Base-by-base conservation (phyloP, 192 early-diverging fungal genomes). In the Tieghemiomyces parasiticus region DNA sequence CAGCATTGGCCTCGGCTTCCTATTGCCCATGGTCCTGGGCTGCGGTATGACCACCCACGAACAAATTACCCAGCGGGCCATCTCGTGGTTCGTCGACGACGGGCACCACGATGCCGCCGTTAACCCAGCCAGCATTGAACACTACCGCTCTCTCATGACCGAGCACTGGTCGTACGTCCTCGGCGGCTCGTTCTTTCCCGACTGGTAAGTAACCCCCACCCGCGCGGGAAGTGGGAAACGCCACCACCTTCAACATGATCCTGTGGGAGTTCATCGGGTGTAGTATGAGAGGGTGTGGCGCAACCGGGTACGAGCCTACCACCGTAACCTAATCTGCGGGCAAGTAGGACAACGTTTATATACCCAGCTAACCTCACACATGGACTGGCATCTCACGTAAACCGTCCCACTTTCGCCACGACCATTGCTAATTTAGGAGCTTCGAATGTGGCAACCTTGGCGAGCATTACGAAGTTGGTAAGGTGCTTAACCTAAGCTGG, bases 101-200 rank as follows among this genome's bases (percentile, higher is more conserved):
- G 14, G 9, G 13, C 22, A 28, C 28, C 2, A 9, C 9, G 26
- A 52, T 28, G 14, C 14, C 50, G 3, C 29, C 22, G 20, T 28
- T 52, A 8, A 8, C 8, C n/a, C 22, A 2, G 24, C 20, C 4
- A 2, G 22, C 2, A 14, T 13, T 9, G 28, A 20, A 2, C 14
- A 22, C 26, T 52, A 52, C 26, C 50, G 24, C 4, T 13, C 22
- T 14, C 14, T 52, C 2, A 16, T 52, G 28, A 13, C 14, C 19
- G 50, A 52, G 50, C 28, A 52, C 50, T 16, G 20, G 19, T 26
- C 50, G 25, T 52, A 52, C 29, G 50, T 28, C 14, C 50, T 26
- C 20, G 50, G n/a, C 3, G 50, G 50, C 2, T 52, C 50, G 25
- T 52, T 52, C 28, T 52, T 52, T 25, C 50, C 50, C 1, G 50